A percentile compares a stretch with the other conserved stretches of the same genome.
phyloP scores from a whole-genome alignment of 1,284 basidiomycete species.

The Ceraceosorus guamensis region DNA sequence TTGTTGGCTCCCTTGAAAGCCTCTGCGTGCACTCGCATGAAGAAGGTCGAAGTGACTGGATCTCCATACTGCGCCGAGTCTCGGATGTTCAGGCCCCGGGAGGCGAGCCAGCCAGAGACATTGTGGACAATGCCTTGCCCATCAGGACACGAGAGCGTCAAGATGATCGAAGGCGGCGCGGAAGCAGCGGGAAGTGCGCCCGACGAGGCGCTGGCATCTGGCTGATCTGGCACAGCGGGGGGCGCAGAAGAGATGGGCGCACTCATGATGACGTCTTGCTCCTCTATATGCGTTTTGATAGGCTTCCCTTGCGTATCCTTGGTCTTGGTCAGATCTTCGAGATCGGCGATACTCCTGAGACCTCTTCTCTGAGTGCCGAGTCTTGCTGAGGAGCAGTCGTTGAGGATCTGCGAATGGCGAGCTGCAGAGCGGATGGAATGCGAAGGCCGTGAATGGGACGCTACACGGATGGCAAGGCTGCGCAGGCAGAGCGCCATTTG shows the following conservation, averaged over 20 bases:
- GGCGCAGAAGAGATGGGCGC: constrained; percentile 36
- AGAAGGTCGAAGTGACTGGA: constrained; percentile 39
- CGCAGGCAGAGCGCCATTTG: no score
- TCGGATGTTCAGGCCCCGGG: constrained; percentile 40
- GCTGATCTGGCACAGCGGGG: constrained; percentile 49
- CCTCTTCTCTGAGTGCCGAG: no score
- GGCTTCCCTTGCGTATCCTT: no score
- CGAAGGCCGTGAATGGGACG: no score
- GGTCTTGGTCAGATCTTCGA: no score
- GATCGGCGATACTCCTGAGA: no score
- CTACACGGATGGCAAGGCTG: no score
- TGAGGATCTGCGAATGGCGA: no score
- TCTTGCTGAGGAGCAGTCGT: no score
- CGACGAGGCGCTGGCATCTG: not conserved
- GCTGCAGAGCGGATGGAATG: no score
- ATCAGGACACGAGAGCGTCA: constrained; percentile 45
- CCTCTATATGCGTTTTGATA: no score
- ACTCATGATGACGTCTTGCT: no score
- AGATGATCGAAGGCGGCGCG: constrained; percentile 20
- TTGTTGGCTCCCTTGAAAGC: constrained; percentile 18
- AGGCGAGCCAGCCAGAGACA: constrained; percentile 38
- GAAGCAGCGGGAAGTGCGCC: constrained; percentile 9
- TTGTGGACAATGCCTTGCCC: constrained; percentile 36
- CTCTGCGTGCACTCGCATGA: constrained; percentile 44
- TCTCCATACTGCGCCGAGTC: constrained; percentile 45